Base-by-base conservation (phyloP, 805 yeast genomes). In the Pichia manshurica region DNA sequence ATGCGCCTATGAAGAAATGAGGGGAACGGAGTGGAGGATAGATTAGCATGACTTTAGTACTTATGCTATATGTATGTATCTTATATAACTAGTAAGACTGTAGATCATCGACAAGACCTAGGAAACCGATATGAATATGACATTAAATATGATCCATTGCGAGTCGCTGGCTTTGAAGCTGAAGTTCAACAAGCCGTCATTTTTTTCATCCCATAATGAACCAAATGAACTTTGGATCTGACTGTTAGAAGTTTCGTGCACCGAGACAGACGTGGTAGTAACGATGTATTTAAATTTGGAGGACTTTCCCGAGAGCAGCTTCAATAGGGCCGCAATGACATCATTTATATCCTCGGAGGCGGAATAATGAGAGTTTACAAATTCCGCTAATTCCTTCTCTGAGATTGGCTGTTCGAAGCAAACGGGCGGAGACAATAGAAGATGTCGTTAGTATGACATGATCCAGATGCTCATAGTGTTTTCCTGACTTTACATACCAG, bases 251-350 rank as follows among this genome's bases (percentile, higher is more conserved):
- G 54, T 53, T 12, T 56, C 56, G 5, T 49, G 33, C 19, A 60
- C 51, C 9, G 52, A 55, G 13, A 79, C 50, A 2, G 56, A 53
- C 19, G 78, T 72, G 3, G 71, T 57, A 39, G 71, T 74, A 13
- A 78, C 72, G 37, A 81, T 56, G 60, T 78, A 81, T 60, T 81
- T 82, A 60, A 75, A 79, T 45, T 71, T 71, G 5, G 82, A 73
- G 3, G 84, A 77, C 52, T 69, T 72, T 42, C 55, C 55, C 25
- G 68, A 62, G 37, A 80, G 57, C 25, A 58, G 56, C 16, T 56
- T 60, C 3, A 78, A 59, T 3, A 77, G 44, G 1, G 20, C 32
- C 6, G 60, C 52, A 16, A 69, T 66, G 38, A 71, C 54, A 19
- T 53, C 57, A 21, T 65, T 59, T 1, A 39, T 17, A 21, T 29